A percentile compares a stretch with the other conserved stretches of the same genome.
phyloP scores from a whole-genome alignment of 306 rosid genomes.

The Prunus kanzakura region DNA sequence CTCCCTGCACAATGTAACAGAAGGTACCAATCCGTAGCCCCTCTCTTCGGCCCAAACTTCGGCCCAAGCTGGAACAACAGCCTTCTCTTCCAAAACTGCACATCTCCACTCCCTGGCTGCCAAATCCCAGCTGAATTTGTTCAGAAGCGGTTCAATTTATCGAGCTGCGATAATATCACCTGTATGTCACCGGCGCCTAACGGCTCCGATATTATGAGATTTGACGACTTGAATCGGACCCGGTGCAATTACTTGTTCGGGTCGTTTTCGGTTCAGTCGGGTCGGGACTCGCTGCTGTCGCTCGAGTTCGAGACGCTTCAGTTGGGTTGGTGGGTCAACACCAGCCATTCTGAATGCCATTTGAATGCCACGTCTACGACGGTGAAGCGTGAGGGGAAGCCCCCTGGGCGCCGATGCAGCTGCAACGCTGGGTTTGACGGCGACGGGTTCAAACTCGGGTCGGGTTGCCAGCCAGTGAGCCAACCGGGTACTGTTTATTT shows the following conservation, averaged over 20 bases:
- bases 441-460: slow-evolving; percentile 52
- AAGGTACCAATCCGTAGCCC: slow-evolving; percentile 12
- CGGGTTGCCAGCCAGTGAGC: slow-evolving; percentile 71
- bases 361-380: slow-evolving; percentile 6
- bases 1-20: slow-evolving; percentile 54
- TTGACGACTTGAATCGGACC: background rate
- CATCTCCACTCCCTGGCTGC: slow-evolving; percentile 27
- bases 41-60: slow-evolving; percentile 36
- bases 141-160: slow-evolving; percentile 12
- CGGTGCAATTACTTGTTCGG: slow-evolving; percentile 50
- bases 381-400: background rate
- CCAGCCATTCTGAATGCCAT: slow-evolving; percentile 24
- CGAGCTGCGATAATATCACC: slow-evolving; percentile 38
- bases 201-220: slow-evolving; percentile 1
- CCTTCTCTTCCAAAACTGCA: slow-evolving; percentile 59
- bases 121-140: slow-evolving; percentile 30
- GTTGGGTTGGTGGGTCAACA: slow-evolving; percentile 73
- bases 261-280: slow-evolving; percentile 37
- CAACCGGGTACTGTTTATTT: slow-evolving; percentile 8
- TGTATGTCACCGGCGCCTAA: slow-evolving; percentile 37
- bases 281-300: slow-evolving; percentile 18
- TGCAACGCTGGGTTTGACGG: slow-evolving; percentile 56
- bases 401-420: slow-evolving; percentile 48
- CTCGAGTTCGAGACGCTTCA: slow-evolving; percentile 56
- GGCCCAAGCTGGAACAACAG: slow-evolving; percentile 46